These are phyloP conservation scores for Thyridium curvatum DNA, from an alignment of 2,329 filamentous ascomycete genomes.

Conservation along the genomic window DNA sequence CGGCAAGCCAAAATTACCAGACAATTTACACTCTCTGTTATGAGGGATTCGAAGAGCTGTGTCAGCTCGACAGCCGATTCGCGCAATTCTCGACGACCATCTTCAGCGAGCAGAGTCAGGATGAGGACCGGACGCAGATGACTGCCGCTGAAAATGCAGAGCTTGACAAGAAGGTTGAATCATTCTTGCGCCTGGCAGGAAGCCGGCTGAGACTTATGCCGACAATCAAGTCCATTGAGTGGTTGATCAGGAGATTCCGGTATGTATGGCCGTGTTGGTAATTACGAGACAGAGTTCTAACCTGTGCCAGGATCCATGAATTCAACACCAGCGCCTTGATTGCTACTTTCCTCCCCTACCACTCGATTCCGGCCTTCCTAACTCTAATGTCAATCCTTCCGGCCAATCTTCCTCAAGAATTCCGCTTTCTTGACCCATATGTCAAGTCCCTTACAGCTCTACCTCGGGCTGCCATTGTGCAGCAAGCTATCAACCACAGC, in stretches of 20 bases:
- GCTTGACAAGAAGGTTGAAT: constrained; percentile 69
- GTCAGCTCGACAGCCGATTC: constrained; percentile 78
- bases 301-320: constrained; percentile 67
- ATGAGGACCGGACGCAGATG: constrained; percentile 81
- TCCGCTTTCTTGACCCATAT: constrained; percentile 83
- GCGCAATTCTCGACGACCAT: constrained; percentile 66
- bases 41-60: constrained; percentile 88
- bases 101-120: constrained; percentile 91
- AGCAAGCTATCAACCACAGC: constrained; percentile 73
- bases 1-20: constrained; percentile 84
- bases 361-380: constrained; percentile 77
- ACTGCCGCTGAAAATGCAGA: constrained; percentile 74
- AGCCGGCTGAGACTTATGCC: constrained; percentile 76
- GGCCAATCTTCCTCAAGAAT: constrained; percentile 62
- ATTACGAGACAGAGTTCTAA: constrained; percentile 3
- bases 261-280: constrained; percentile 31
- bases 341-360: constrained; percentile 87
- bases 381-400: constrained; percentile 85
- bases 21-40: constrained; percentile 80
- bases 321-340: constrained; percentile 76
- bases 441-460: constrained; percentile 69
- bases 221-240: constrained; percentile 87
- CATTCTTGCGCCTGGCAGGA: constrained; percentile 75
- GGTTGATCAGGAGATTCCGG: constrained; percentile 88
- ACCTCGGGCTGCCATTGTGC: constrained; percentile 75